phyloP scores from a whole-genome alignment of 2,329 filamentous ascomycete species.

The Talaromyces sp. region DNA sequence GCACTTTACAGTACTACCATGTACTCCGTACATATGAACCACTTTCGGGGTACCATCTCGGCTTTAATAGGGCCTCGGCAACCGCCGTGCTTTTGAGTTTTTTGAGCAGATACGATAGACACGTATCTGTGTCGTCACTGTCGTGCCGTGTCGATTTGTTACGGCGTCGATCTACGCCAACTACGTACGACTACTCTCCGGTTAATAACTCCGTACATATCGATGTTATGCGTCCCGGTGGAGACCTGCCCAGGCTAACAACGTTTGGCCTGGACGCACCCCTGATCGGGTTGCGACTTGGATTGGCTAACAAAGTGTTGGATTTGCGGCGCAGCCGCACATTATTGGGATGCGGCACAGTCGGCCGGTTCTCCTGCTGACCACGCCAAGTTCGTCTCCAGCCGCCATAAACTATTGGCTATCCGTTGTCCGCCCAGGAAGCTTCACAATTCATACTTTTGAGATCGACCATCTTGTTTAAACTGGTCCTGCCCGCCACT shows the following conservation, averaged over 20 bases:
- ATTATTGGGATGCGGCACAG: neutral
- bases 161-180: conserved; percentile 5
- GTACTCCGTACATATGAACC: neutral
- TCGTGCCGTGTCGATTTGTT: neutral
- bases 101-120: neutral
- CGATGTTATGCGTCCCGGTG: conserved; percentile 9
- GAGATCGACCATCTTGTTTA: neutral
- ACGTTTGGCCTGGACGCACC: conserved; percentile 1
- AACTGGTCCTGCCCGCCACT: neutral
- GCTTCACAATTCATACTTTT: neutral
- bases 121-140: neutral
- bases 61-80: neutral
- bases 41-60: neutral
- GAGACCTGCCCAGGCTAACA: conserved; percentile 1
- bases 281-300: conserved; percentile 1
- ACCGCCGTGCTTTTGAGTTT: neutral
- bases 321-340: neutral
- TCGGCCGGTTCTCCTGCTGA: neutral
- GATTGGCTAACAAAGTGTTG: neutral
- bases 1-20: neutral
- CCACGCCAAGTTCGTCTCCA: neutral
- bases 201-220: neutral
- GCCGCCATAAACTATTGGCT: neutral
- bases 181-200: neutral
- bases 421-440: neutral